Evolutionary conservation across 225 moss, liverwort and hornwort genomes (phyloP), one percentile per base, ranked within the genome.

Genomic region (Pseudoscleropodium purum): DNA sequence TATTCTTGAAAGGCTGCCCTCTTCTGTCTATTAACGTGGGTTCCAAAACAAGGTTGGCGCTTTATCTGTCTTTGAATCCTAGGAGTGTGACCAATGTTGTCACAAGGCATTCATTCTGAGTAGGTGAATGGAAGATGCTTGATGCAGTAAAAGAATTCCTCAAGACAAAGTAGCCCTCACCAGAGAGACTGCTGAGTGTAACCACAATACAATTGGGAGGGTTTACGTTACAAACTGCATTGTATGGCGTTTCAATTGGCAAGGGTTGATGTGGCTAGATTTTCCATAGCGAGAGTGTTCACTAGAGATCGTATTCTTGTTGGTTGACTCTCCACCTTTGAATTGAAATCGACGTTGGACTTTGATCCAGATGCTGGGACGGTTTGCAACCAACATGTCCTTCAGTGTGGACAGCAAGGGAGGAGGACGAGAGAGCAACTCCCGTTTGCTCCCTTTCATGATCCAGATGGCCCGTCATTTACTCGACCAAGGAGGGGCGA

Each of bases 321-420:
- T 73, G 52, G 30, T 77, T n/a, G 62, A 54, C 52, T 85, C 47
- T 57, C 52, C 64, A 26, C 63, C 24, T 70, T 15, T 41, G 61
- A 85, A 75, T 68, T 82, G 34, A 74, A 61, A 85, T 60, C 15
- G 65, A 62, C 69, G 7, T 10, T 86, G 65, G 64, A 54, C 75
- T 57, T 79, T 82, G 87, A 86, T 90, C 66, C 96, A 99, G 99
- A 96, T 99, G 95, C 90, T 99, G 77, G 94, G 96, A 69, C 95
- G 99, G n/a, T 99, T 99, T 90, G 97, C 99, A 19, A 95, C 97
- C 90, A 95, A 96, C 92, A 94, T 98, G 86, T 97, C 97, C 52
- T 99, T 99, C 91, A 97, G 99, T 89, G 92, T 96, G 82, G 99
- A 99, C 93, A 93, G 99, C 96, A 99, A 99, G 91, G 99, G 99